phyloP scores from a whole-genome alignment of 495 filamentous ascomycete species.

The Neurospora hispaniola region DNA sequence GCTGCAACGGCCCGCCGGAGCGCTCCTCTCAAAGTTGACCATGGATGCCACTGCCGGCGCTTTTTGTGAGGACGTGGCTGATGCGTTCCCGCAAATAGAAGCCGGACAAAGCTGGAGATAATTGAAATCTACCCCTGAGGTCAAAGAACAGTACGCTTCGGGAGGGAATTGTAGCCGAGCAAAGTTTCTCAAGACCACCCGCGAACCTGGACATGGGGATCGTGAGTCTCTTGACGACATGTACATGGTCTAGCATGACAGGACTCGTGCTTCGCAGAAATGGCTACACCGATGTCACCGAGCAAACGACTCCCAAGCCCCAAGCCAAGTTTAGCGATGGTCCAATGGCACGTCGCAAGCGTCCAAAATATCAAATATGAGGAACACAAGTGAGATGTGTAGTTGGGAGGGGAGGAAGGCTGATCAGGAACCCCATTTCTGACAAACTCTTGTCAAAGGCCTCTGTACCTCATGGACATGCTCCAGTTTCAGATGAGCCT shows the following conservation, averaged over 20 bases:
- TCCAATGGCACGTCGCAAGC: background rate
- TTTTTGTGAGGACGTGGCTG: background rate
- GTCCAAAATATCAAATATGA: background rate
- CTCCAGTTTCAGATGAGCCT: constrained; percentile 6
- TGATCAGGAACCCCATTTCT: background rate
- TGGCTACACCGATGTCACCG: background rate
- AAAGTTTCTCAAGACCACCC: background rate
- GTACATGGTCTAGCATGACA: background rate
- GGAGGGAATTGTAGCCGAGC: background rate
- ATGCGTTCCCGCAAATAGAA: background rate
- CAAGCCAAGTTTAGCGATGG: background rate
- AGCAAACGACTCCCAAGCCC: background rate
- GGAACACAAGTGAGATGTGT: background rate
- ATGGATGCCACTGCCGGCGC: background rate
- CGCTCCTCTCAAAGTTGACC: background rate
- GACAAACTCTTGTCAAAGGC: background rate
- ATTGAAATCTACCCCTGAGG: background rate
- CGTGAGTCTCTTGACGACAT: background rate
- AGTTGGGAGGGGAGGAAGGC: background rate
- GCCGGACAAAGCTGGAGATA: background rate
- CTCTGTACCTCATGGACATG: background rate
- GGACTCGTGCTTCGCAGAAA: background rate
- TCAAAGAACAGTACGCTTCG: background rate
- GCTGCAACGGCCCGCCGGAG: background rate
- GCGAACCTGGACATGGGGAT: background rate